Percentiles rank a stretch among this genome's conserved stretches.
Evolutionary conservation across 306 rosid genomes (phyloP).

Genomic region (Urtica urens): DNA sequence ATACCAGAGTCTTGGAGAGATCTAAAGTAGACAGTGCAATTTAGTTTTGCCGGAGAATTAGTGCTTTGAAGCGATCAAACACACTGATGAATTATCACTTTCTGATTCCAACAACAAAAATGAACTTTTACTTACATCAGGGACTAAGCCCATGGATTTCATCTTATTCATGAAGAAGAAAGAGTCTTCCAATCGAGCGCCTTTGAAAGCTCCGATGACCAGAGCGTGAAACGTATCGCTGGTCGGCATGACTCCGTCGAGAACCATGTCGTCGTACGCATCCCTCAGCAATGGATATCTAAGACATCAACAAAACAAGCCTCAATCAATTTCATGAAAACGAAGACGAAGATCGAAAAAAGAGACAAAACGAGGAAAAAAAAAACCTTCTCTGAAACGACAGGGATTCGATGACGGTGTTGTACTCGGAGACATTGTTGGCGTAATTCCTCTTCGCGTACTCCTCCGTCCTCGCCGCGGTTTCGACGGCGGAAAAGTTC

Average conservation of each 20-base stretch:
- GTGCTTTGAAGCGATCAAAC: too few relatives aligned
- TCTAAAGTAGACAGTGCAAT: too few relatives aligned
- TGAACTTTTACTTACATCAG: constrained; percentile 46
- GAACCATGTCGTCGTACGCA: constrained; percentile 76
- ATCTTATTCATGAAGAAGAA: constrained; percentile 71
- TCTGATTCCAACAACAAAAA: not conserved
- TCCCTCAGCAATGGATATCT: constrained; percentile 69
- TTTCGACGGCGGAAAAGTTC: constrained; percentile 13
- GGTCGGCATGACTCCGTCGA: constrained; percentile 87
- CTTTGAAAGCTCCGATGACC: constrained; percentile 66
- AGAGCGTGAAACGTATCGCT: constrained; percentile 72
- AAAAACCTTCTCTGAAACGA: constrained; percentile 48
- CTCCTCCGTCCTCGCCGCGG: constrained; percentile 40
- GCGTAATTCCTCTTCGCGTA: constrained; percentile 69
- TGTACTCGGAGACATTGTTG: constrained; percentile 63
- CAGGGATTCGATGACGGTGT: constrained; percentile 59
- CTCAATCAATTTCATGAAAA: not conserved
- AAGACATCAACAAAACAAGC: constrained; percentile 7
- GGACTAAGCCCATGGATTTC: constrained; percentile 73
- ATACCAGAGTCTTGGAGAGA: too few relatives aligned
- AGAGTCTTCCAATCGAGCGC: constrained; percentile 62
- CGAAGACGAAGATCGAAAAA: not conserved
- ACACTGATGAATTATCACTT: too few relatives aligned
- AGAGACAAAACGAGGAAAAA: not conserved
- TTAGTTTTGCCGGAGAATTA: too few relatives aligned